Evolutionary conservation across 108 stramenopile species (phyloP).

Genomic region (Chaetoceros tenuissimus): DNA sequence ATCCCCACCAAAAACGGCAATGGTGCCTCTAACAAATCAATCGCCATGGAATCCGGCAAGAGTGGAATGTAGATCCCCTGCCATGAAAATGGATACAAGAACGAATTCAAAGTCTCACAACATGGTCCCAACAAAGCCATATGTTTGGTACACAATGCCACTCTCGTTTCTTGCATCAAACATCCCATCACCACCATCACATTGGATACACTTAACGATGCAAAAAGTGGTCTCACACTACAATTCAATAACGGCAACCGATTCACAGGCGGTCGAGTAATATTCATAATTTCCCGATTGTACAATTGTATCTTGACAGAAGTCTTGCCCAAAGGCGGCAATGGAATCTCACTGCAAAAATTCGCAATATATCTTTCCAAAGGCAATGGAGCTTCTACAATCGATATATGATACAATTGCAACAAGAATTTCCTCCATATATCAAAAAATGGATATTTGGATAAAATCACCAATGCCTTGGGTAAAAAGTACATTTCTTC

Average conservation of each 20-base stretch:
- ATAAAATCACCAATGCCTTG: constrained; percentile 76
- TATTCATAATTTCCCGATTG: constrained; percentile 28
- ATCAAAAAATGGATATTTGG: constrained; percentile 83
- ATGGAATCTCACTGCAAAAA: constrained; percentile 72
- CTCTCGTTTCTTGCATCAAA: constrained; percentile 63
- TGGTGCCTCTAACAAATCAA: constrained; percentile 80
- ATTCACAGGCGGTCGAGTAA: constrained; percentile 60
- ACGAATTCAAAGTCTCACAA: constrained; percentile 70
- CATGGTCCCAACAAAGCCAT: constrained; percentile 58
- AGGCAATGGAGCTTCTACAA: constrained; percentile 70
- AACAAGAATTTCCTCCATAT: constrained; percentile 55
- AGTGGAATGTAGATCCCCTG: constrained; percentile 66
- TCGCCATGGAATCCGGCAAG: constrained; percentile 69
- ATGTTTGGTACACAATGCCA: constrained; percentile 59
- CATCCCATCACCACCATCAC: constrained; percentile 67
- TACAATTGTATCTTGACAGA: constrained; percentile 43
- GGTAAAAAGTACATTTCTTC: constrained; percentile 58
- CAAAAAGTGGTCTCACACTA: constrained; percentile 80
- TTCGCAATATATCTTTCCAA: constrained; percentile 87
- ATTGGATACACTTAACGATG: constrained; percentile 52
- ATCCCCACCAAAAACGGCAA: constrained; percentile 85
- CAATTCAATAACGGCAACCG: constrained; percentile 72
- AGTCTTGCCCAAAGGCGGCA: constrained; percentile 73
- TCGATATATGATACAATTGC: constrained; percentile 74
- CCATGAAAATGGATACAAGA: constrained; percentile 88